phyloP scores from a whole-genome alignment of 75 land plant species.

The Ceratopteris richardii region DNA sequence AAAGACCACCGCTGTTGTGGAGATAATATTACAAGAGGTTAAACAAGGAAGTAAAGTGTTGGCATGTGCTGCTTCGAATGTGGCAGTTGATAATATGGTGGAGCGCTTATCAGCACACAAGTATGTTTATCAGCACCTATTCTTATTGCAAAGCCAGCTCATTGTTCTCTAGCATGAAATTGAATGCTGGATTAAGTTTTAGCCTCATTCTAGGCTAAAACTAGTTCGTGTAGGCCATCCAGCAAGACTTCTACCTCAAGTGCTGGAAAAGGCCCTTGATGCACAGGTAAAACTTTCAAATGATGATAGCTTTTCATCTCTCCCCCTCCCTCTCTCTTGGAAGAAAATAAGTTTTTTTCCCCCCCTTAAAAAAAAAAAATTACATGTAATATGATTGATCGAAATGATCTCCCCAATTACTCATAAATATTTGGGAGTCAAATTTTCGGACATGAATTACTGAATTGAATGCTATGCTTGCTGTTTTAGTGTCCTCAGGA shows the following conservation, averaged over 20 bases:
- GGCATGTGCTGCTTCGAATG: conserved; percentile 97
- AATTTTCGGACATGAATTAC: too few relatives aligned
- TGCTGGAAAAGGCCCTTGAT: conserved; percentile 87
- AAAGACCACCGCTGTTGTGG: conserved; percentile 91
- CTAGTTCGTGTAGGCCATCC: conserved; percentile 96
- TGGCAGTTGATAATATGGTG: conserved; percentile 98
- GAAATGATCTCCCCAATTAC: too few relatives aligned
- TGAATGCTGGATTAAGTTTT: not conserved
- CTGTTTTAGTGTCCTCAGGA: too few relatives aligned
- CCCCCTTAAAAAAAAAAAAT: too few relatives aligned
- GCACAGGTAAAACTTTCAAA: conserved; percentile 57
- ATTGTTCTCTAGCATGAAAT: not conserved
- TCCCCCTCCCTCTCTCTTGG: too few relatives aligned
- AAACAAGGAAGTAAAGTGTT: conserved; percentile 88
- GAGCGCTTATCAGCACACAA: conserved; percentile 82
- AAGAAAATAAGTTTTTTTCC: not conserved
- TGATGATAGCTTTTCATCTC: not conserved
- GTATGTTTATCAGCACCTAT: conserved; percentile 24
- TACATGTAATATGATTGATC: too few relatives aligned
- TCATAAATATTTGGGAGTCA: too few relatives aligned
- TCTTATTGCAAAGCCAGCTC: not conserved
- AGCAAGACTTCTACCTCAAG: conserved; percentile 93
- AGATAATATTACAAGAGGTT: conserved; percentile 93
- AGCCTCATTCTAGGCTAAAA: conserved; percentile 46
- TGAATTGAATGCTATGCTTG: too few relatives aligned